Evolutionary conservation across 352 stramenopile species (phyloP), one percentile per base, ranked within the genome.

Genomic region (Globisporangium alternatum): DNA sequence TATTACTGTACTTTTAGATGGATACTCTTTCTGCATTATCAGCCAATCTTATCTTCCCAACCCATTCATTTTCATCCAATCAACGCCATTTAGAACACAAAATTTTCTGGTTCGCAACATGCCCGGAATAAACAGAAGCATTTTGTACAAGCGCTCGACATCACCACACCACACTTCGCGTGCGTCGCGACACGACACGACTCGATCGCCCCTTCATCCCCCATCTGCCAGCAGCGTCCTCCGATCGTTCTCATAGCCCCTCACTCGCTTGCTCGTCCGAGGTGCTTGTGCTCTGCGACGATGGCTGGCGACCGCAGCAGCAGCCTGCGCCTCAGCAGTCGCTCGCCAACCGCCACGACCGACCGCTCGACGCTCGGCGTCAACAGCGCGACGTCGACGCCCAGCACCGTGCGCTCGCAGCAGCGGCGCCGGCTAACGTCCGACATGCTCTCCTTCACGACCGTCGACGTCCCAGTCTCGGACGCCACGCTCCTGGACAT

Each of bases 401-500:
- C 44, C 48, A 65, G 47, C 33, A 58, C 39, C 33, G 43, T 47
- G 12, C 31, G 28, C 41, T 53, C 39, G 47, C 43, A 45, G 17
- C 12, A n/a, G 7, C 56, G 48, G 30, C 69, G 66, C 4, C 52
- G 52, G 35, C 57, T 82, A 31, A 83, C 75, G 37, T 80, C 73
- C 56, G 77, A 83, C 69, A 83, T 83, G 77, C 77, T 83, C 60
- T 83, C 77, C 4, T 83, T 81, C 67, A 67, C 43, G 2, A 66
- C 72, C 22, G 78, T 72, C n/a, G 66, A 82, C 19, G 61, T 81
- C 17, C 69, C 44, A 33, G n/a, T 67, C 51, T 19, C 56, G 1
- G 58, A 37, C 54, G 59, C 52, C 28, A 30, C 60, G 28, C 62
- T 62, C 5, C 35, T 45, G 22, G 56, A 49, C 35, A 53, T 60